Conservation (phyloP, 1,284 basidiomycete species). For the Pseudozyma thailandica region DNA sequence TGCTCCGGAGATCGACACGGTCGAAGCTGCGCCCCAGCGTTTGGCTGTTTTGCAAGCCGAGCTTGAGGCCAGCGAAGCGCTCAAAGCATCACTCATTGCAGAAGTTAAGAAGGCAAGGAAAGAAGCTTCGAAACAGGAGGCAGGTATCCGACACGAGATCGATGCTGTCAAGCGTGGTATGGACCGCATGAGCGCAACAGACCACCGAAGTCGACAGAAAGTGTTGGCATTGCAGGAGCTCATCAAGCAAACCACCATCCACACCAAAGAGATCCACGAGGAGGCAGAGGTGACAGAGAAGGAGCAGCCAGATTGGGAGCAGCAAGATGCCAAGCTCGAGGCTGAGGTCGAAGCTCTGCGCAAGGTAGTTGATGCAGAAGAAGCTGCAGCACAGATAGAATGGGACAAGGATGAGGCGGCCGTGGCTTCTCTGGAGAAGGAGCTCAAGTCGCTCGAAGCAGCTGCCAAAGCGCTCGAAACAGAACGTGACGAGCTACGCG, state of each 20-base stretch:
- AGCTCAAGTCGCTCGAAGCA: slow-evolving; percentile 35
- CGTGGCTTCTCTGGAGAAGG: slow-evolving; percentile 41
- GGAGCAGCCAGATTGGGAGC: slow-evolving; percentile 47
- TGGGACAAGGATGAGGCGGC: slow-evolving; percentile 46
- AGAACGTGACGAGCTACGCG: slow-evolving; percentile 40
- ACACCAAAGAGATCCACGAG: slow-evolving; percentile 50
- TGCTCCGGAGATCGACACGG: slow-evolving; percentile 26
- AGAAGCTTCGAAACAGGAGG: slow-evolving; percentile 55
- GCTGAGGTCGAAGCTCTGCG: slow-evolving; percentile 28
- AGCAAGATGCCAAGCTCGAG: slow-evolving; percentile 33
- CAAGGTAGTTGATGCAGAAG: slow-evolving; percentile 41
- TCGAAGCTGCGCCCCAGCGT: slow-evolving; percentile 23
- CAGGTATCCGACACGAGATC: slow-evolving; percentile 54
- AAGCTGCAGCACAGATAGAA: slow-evolving; percentile 30
- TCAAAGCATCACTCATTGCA: slow-evolving; percentile 38
- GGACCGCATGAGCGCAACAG: slow-evolving; percentile 52
- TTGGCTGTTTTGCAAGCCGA: slow-evolving; percentile 42
- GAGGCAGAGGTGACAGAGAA: slow-evolving; percentile 50
- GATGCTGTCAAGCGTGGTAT: slow-evolving; percentile 56
- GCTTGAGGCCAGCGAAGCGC: slow-evolving; percentile 39
- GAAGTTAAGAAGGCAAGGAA: slow-evolving; percentile 53
- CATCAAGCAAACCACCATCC: slow-evolving; percentile 57
- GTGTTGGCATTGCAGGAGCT: slow-evolving; percentile 59
- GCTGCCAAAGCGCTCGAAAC: slow-evolving; percentile 28
- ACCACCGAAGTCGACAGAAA: slow-evolving; percentile 59